These are phyloP conservation scores for Paramyrothecium roridum DNA, from an alignment of 2,329 filamentous ascomycete species.

Conservation along the genomic window DNA sequence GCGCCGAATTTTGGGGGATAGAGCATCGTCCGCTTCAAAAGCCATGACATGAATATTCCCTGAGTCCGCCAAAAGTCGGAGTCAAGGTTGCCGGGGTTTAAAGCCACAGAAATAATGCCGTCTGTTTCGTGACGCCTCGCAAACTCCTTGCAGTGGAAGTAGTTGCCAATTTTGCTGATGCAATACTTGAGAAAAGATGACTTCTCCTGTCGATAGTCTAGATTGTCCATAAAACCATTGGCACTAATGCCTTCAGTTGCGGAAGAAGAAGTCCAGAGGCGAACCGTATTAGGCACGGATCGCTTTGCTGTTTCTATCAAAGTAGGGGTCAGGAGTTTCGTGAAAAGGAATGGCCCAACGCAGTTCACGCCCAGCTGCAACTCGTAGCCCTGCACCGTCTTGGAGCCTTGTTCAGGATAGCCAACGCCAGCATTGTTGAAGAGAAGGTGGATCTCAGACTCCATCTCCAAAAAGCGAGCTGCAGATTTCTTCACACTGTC, in stretches of 20 bases:
- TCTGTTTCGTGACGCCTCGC: constrained; percentile 20
- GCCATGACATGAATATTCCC: constrained; percentile 7
- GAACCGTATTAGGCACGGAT: constrained; percentile 20
- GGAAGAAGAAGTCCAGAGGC: constrained; percentile 28
- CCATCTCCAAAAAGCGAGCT: constrained; percentile 13
- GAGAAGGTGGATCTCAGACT: constrained; percentile 29
- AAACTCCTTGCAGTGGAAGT: constrained; percentile 26
- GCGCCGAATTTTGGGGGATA: constrained; percentile 34
- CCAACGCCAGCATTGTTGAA: constrained; percentile 42
- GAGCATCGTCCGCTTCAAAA: constrained; percentile 14
- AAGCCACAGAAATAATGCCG: constrained; percentile 24
- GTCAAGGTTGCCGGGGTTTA: constrained; percentile 37
- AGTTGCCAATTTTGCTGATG: constrained; percentile 27
- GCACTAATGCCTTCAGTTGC: constrained; percentile 6
- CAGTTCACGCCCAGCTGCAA: constrained; percentile 39
- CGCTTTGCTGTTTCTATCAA: constrained; percentile 26
- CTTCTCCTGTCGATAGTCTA: constrained; percentile 11
- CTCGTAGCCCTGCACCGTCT: constrained; percentile 35
- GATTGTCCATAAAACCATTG: constrained; percentile 15
- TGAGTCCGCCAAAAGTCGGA: constrained; percentile 31
- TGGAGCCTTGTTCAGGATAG: constrained; percentile 28
- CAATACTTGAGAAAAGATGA: constrained; percentile 13
- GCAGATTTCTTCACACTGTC: constrained; percentile 21
- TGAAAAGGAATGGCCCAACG: constrained; percentile 36
- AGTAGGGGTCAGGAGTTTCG: constrained; percentile 30